Evolutionary conservation across 2,329 filamentous ascomycete genomes (phyloP).

Genomic region (Fusarium solani-melongenae): DNA sequence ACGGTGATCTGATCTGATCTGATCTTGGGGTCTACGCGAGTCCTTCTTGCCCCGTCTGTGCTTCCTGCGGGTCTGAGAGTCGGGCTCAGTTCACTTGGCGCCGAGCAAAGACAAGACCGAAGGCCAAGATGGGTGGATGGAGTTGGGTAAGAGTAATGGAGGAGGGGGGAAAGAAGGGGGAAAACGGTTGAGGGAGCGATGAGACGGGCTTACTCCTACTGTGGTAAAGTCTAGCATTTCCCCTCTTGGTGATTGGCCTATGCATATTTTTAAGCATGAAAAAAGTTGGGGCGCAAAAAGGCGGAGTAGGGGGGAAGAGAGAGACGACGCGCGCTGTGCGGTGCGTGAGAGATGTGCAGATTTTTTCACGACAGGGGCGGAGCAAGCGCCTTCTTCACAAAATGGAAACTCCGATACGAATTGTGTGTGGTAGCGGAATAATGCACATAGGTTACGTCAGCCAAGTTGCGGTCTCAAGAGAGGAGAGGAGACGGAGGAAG

Average conservation of each 20-base stretch:
- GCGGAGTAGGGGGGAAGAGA: constrained; percentile 4
- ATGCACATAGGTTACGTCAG: not conserved
- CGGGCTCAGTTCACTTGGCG: not conserved
- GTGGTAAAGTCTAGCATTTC: not conserved
- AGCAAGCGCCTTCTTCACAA: not conserved
- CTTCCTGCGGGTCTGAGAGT: not conserved
- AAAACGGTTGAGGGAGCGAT: not conserved
- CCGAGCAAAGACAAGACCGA: not conserved
- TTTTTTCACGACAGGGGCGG: not conserved
- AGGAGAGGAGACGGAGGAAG: not conserved
- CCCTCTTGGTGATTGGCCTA: not conserved
- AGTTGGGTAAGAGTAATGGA: not conserved
- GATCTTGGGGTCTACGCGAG: constrained; percentile 1
- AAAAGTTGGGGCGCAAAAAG: constrained; percentile 10
- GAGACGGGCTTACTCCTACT: not conserved
- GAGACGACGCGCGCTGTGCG: not conserved
- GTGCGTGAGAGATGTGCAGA: not conserved
- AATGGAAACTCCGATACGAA: not conserved
- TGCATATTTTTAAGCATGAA: constrained; percentile 25
- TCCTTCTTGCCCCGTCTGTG: constrained; percentile 4
- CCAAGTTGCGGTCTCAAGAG: not conserved
- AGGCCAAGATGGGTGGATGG: not conserved
- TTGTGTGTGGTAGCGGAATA: not conserved
- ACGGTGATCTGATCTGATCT: constrained; percentile 28
- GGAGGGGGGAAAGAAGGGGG: not conserved